Conservation (phyloP, 352 stramenopile species). For the Detonula confervacea region DNA sequence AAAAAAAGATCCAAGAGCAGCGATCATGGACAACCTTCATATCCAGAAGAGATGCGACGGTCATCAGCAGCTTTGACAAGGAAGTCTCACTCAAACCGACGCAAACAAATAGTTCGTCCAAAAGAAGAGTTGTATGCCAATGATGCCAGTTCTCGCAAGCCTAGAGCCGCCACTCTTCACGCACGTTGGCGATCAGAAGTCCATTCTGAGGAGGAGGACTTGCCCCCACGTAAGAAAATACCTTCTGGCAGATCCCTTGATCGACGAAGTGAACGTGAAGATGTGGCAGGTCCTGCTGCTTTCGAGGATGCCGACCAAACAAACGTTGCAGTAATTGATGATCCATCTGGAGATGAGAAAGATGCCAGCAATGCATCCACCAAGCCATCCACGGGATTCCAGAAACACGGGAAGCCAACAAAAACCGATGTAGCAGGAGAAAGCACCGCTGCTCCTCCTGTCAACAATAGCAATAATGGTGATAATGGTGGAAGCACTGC, state of each 20-base stretch:
- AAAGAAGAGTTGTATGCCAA: neutral
- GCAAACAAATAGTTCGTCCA: neutral
- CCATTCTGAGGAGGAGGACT: slow-evolving; percentile 8
- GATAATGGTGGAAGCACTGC: neutral
- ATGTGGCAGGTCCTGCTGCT: neutral
- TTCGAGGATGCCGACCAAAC: neutral
- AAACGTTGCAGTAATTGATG: neutral
- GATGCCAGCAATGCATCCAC: slow-evolving; percentile 14
- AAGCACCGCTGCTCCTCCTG: neutral
- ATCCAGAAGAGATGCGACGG: neutral
- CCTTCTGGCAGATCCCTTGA: neutral
- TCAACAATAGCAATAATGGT: slow-evolving; percentile 7
- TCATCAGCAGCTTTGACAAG: slow-evolving; percentile 1
- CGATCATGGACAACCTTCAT: too few relatives aligned
- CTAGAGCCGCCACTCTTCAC: neutral
- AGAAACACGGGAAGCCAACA: slow-evolving; percentile 6
- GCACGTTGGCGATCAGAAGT: neutral
- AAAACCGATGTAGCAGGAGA: neutral
- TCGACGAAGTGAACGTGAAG: slow-evolving; percentile 3
- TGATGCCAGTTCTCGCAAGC: slow-evolving; percentile 1
- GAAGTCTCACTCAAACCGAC: slow-evolving; percentile 14
- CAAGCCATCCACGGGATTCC: neutral
- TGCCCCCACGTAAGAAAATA: neutral
- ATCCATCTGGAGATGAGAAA: neutral
- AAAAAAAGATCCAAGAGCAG: slow-evolving; percentile 10